phyloP scores from a whole-genome alignment of 1,284 basidiomycete genomes.

The Cutaneotrichosporon dermatis region DNA sequence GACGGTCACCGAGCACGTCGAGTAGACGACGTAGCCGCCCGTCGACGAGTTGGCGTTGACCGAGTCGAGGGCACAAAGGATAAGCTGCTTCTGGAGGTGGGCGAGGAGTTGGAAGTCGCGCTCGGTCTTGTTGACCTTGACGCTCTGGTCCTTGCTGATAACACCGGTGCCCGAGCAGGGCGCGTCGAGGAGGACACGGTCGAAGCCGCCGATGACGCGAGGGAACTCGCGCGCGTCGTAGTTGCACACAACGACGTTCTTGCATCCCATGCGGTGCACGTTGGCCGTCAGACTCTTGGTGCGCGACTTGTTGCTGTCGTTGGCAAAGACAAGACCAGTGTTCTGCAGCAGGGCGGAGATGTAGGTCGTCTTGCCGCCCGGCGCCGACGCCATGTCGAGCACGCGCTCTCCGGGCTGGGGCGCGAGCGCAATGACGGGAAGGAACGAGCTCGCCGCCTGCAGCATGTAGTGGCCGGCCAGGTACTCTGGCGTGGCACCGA shows the following conservation, averaged over 20 bases:
- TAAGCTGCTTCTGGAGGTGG: constrained; percentile 96
- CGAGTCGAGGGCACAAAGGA: constrained; percentile 97
- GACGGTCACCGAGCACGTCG: constrained; percentile 95
- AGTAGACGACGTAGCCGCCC: constrained; percentile 95
- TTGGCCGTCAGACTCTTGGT: constrained; percentile 97
- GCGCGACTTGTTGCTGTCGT: constrained; percentile 90
- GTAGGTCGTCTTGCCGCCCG: constrained; percentile 96
- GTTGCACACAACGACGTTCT: constrained; percentile 95
- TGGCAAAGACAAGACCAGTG: constrained; percentile 98
- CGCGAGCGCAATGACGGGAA: constrained; percentile 93
- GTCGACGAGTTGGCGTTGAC: constrained; percentile 82
- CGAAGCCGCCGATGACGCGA: constrained; percentile 99
- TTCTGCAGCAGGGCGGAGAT: constrained; percentile 96
- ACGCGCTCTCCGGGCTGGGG: constrained; percentile 92
- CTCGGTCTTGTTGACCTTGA: constrained; percentile 97
- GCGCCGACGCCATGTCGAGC: constrained; percentile 97
- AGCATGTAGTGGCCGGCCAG: constrained; percentile 99
- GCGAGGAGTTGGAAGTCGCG: constrained; percentile 91
- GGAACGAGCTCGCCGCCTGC: constrained; percentile 96
- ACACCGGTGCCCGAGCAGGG: constrained; percentile 98
- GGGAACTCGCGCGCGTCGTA: constrained; percentile 98
- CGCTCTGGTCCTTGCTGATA: constrained; percentile 94
- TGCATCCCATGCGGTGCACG: constrained; percentile 93
- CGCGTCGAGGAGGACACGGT: constrained; percentile 91
- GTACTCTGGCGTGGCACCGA: constrained; percentile 97